Base-by-base conservation (phyloP, 768 basidiomycete species). In the Russula vinacea region DNA sequence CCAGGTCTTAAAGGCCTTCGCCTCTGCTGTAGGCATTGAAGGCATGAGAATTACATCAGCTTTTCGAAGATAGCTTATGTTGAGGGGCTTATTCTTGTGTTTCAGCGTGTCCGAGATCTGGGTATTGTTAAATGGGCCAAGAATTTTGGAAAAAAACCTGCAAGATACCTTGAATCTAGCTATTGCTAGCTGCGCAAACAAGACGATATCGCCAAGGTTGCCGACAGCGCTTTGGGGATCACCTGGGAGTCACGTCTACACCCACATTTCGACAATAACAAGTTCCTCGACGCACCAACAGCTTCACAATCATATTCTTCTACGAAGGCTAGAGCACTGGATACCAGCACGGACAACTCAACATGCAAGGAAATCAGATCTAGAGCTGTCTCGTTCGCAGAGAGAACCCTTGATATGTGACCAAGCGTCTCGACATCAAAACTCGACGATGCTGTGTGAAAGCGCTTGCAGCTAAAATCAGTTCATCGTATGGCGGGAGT, bases 141-240 rank as follows among this genome's bases (percentile, higher is more conserved):
- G 6, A 16, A 42, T 39, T 10, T 9, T 22, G 57, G 22, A 60
- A 5, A 17, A 17, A 49, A 58, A 14, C 26, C 29, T 13, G 16
- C 26, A 19, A 59, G 79, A 68, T 58, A 84, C 90, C 71, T 86
- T 83, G 70, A 84, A 92, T 58, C 85, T 83, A n/a, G 80, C 78
- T 39, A 88, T 73, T 19, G 81, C 79, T 67, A 82, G 81, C 72
- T 92, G 90, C 8, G 83, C 74, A 70, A 92, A 90, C 42, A 92
- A 71, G 17, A 92, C 87, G n/a, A 92, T 81, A 66, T 90, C 83
- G 3, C 91, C 91, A 2, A 92, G 76, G 72, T 90, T 87, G 64
- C 82, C 84, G 44, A 92, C 82, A 5, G 90, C 90, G 19, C 86
- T 88, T 73, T 92, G 91, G 19, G 91, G 91, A 73, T 92, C 90